Conservation (phyloP, 225 moss, liverwort and hornwort genomes). For the Rhytidiadelphus loreus region DNA sequence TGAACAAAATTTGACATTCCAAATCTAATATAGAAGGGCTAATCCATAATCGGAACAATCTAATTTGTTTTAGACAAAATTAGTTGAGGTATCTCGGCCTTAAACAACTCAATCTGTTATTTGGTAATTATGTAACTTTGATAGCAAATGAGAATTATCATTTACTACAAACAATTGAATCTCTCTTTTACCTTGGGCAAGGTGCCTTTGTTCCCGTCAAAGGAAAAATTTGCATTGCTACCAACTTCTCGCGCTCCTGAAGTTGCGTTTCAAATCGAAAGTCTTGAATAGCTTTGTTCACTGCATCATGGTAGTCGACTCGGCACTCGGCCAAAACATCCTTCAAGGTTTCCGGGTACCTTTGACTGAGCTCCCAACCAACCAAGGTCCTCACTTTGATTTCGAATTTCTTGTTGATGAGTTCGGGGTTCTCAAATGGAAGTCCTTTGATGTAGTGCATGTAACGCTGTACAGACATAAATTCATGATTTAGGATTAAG, state of each 20-base stretch:
- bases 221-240: slow-evolving; percentile 68
- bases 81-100: rapidly evolving
- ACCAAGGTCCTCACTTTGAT: slow-evolving; percentile 32
- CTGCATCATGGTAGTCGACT: slow-evolving; percentile 44
- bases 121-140: not conserved
- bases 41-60: not conserved
- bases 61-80: not conserved
- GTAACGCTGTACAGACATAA: slow-evolving; percentile 31
- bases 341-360: slow-evolving; percentile 27
- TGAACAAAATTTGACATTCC: not conserved
- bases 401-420: slow-evolving; percentile 41
- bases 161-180: not conserved
- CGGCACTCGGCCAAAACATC: slow-evolving; percentile 30
- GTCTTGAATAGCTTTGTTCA: slow-evolving; percentile 74
- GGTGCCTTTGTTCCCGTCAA: slow-evolving; percentile 22
- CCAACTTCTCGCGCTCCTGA: slow-evolving; percentile 32
- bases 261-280: slow-evolving; percentile 29
- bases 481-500: not conserved
- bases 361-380: slow-evolving; percentile 40
- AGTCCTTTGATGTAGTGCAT: slow-evolving; percentile 57
- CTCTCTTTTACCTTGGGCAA: slow-evolving; percentile 24
- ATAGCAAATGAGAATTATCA: not conserved
- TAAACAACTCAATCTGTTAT: not conserved
- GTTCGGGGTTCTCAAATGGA: slow-evolving; percentile 48
- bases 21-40: not conserved